Evolutionary conservation across 163 green algal genomes (phyloP), one percentile per base, ranked within the genome.

Genomic region (Scenedesmus sp.): DNA sequence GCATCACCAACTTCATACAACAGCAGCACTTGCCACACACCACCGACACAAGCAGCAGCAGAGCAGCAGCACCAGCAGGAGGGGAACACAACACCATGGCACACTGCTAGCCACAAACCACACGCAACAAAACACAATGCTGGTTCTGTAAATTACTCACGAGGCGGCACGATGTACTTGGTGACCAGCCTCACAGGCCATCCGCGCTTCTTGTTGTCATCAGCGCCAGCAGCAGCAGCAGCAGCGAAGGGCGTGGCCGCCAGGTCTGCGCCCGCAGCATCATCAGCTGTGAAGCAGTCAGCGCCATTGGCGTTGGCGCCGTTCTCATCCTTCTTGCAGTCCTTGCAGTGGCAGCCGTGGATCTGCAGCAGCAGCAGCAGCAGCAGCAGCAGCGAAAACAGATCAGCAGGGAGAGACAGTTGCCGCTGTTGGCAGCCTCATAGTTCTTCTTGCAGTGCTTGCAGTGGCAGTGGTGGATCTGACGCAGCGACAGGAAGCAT

Each of bases 121-220:
- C 34, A 46, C 34, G 34, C 34, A 46, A 46, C 34, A 46, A 46
- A 46, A 46, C 34, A 46, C 34, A 46, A 46, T 46, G 34, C 34
- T 46, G 34, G 34, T 46, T 46, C 34, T 46, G 34, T 46, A 46
- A 46, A 46, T 46, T 46, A 5, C 84, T 89, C 34, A 89, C 84
- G 26, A 16, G 84, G 84, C 18, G 60, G 60, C 20, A 89, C 84
- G 16, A 89, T 89, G 84, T 89, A 89, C n/a, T 8, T 52, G 57
- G 84, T 89, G 13, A 82, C n/a, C 23, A 89, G 84, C 60, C 70
- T 89, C 26, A 89, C n/a, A 20, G 84, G 84, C n/a, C 62, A 73
- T n/a, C 62, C 84, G 3, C 59, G 12, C 56, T 23, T 81, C 84
- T 81, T 89, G 84, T 81, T 81, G 84, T 89, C 62, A 26, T 88